Percentiles rank a stretch among this genome's conserved stretches.
Evolutionary conservation across 169 alveolate genomes (phyloP).

Genomic region (Plasmodium gonderi): DNA sequence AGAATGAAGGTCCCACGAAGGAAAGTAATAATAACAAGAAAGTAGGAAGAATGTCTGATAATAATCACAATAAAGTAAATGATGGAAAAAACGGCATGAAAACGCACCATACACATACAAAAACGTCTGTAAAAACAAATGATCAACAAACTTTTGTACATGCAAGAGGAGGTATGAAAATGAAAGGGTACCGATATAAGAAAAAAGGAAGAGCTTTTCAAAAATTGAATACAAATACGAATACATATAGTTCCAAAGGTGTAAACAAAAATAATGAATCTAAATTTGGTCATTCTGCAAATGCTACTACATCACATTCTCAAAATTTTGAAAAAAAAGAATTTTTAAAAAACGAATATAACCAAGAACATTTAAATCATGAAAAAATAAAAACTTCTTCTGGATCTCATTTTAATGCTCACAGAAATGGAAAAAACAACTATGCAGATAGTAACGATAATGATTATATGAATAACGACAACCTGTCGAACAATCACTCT

Average conservation of each 20-base stretch:
- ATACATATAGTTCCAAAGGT: slow-evolving; percentile 8
- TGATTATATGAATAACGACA: slow-evolving; percentile 11
- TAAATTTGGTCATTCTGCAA: background rate
- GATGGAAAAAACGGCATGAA: background rate
- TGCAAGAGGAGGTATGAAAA: background rate
- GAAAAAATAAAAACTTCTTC: background rate
- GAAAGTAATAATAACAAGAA: background rate
- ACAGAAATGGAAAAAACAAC: background rate
- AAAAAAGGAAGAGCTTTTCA: slow-evolving; percentile 4
- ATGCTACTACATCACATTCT: background rate
- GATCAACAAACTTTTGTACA: background rate
- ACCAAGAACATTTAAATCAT: background rate
- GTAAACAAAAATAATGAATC: slow-evolving; percentile 16
- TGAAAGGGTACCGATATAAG: slow-evolving; percentile 8
- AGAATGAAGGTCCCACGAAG: background rate
- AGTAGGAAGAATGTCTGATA: background rate
- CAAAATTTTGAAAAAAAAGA: slow-evolving; percentile 11
- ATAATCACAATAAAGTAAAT: background rate
- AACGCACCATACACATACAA: background rate
- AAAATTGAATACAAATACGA: background rate
- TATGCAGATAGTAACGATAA: background rate
- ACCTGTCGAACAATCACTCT: background rate
- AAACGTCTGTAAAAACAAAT: background rate
- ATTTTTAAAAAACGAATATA: background rate
- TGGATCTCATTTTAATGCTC: background rate